Conservation (phyloP, 352 stramenopile genomes). For the Globisporangium polare region DNA sequence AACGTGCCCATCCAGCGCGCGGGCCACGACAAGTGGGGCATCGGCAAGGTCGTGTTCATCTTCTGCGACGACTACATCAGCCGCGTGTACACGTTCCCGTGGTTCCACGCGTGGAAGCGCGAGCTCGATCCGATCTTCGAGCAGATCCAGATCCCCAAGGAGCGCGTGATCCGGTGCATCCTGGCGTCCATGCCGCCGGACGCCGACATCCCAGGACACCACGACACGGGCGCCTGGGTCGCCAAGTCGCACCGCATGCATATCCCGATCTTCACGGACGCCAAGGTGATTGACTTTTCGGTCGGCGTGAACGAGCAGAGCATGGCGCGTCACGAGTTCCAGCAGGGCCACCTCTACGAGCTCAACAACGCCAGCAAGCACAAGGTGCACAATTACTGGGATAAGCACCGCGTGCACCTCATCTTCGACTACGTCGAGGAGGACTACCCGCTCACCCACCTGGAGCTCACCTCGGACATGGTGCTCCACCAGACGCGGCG, state of each 20-base stretch:
- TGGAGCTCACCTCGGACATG: constrained; percentile 86
- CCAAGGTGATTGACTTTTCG: constrained; percentile 62
- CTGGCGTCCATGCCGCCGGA: constrained; percentile 94
- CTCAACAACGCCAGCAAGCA: constrained; percentile 99
- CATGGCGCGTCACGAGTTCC: constrained; percentile 91
- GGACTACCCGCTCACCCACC: constrained; percentile 49
- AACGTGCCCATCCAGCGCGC: constrained; percentile 93
- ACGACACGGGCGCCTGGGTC: constrained; percentile 98
- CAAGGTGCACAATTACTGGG: constrained; percentile 91
- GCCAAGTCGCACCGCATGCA: constrained; percentile 95
- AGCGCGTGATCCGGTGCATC: constrained; percentile 89
- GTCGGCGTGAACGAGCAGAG: constrained; percentile 81
- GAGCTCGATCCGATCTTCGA: constrained; percentile 88
- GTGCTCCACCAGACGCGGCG: constrained; percentile 94
- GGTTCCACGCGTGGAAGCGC: constrained; percentile 83
- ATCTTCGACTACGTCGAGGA: constrained; percentile 98
- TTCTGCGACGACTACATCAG: constrained; percentile 99
- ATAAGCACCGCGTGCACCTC: constrained; percentile 92
- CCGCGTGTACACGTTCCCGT: constrained; percentile 94
- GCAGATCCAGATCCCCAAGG: constrained; percentile 79
- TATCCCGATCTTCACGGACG: constrained; percentile 92
- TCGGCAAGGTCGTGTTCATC: constrained; percentile 97
- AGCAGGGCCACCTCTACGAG: constrained; percentile 95
- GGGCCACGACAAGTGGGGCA: constrained; percentile 97
- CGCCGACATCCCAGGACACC: constrained; percentile 94